A percentile compares a stretch with the other conserved stretches of the same genome.
Conservation (phyloP, 306 rosid genomes). For the Cicer chorassanicum region DNA sequence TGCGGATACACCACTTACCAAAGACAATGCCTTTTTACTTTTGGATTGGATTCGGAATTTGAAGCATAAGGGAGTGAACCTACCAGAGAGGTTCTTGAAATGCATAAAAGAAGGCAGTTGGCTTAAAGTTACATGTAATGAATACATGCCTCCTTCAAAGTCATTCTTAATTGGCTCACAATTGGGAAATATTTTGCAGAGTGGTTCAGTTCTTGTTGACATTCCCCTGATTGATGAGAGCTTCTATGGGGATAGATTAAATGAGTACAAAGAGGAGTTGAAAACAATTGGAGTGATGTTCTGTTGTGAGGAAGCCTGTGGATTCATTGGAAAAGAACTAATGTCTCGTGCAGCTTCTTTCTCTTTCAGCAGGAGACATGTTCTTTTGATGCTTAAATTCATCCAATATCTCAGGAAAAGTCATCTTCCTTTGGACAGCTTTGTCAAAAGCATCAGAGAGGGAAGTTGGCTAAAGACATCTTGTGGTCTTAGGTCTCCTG, state of each 20-base stretch:
- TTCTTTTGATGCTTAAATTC: constrained; percentile 60
- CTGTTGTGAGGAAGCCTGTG: constrained; percentile 66
- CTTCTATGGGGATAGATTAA: constrained; percentile 59
- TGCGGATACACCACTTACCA: constrained; percentile 58
- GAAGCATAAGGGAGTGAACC: not conserved
- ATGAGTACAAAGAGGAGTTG: constrained; percentile 60
- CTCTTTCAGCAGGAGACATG: constrained; percentile 49
- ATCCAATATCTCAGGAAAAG: constrained; percentile 54
- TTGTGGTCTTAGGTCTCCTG: constrained; percentile 63
- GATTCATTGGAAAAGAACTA: constrained; percentile 63
- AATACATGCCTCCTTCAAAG: constrained; percentile 63
- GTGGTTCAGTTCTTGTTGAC: constrained; percentile 65
- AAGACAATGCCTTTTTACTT: constrained; percentile 63
- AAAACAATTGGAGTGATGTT: constrained; percentile 72
- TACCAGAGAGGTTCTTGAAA: constrained; percentile 55
- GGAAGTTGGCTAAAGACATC: constrained; percentile 66
- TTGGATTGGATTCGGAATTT: constrained; percentile 66
- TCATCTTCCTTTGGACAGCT: constrained; percentile 39
- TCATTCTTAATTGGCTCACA: constrained; percentile 61
- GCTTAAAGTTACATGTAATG: constrained; percentile 61
- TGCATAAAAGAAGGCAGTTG: constrained; percentile 68
- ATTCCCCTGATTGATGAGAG: constrained; percentile 66
- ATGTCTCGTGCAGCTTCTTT: constrained; percentile 60
- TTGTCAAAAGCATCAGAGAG: constrained; percentile 53
- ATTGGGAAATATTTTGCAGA: constrained; percentile 60